Conservation (phyloP, 495 filamentous ascomycete genomes). For the Hypoxylon lienhwacheense region DNA sequence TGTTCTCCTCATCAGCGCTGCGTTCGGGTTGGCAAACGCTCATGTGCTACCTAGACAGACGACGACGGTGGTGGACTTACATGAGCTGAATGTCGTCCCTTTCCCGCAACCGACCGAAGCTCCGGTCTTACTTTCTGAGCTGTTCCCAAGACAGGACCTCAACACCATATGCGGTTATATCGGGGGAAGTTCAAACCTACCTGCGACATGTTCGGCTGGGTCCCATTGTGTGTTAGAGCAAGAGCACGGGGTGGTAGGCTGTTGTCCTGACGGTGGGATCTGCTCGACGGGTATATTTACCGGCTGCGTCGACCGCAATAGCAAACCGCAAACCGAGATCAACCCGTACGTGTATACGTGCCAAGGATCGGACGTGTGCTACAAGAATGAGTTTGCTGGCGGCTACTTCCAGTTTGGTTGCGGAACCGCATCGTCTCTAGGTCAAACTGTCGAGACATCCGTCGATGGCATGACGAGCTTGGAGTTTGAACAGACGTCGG, state of each 20-base stretch:
- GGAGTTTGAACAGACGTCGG: conserved; percentile 34
- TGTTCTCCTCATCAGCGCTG: conserved; percentile 43
- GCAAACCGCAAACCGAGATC: conserved; percentile 48
- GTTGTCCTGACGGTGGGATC: conserved; percentile 50
- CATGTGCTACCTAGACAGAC: conserved; percentile 45
- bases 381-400: conserved; percentile 51
- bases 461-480: conserved; percentile 43
- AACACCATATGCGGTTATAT: conserved; percentile 55
- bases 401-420: conserved; percentile 54
- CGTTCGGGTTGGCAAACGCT: conserved; percentile 39
- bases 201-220: conserved; percentile 52
- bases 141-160: conserved; percentile 41
- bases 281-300: conserved; percentile 54
- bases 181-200: conserved; percentile 45
- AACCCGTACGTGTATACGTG: conserved; percentile 55
- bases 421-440: conserved; percentile 48
- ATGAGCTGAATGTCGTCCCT: conserved; percentile 47
- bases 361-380: conserved; percentile 46
- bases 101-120: conserved; percentile 48
- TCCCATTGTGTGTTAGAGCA: conserved; percentile 54
- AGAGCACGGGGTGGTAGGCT: conserved; percentile 49
- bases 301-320: conserved; percentile 52
- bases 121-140: conserved; percentile 40
- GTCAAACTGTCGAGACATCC: conserved; percentile 46
- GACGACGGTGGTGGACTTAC: conserved; percentile 45